These are phyloP conservation scores for Phytophthora pini DNA, from an alignment of 352 stramenopile species.

Conservation along the genomic window DNA sequence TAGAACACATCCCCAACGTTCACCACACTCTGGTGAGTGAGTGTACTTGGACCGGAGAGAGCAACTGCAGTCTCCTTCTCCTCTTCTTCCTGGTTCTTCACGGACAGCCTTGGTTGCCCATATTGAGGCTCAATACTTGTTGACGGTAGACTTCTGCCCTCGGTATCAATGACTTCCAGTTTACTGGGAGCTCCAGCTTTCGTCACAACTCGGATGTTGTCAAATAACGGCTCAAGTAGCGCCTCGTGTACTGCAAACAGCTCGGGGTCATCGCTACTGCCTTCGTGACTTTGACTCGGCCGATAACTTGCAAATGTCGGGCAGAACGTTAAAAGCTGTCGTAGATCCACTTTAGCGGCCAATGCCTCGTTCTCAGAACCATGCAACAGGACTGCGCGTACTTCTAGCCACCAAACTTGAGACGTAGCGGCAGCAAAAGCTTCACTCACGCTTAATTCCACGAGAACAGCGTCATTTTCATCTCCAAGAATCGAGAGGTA, in stretches of 20 bases:
- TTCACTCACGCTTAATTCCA: constrained; percentile 62
- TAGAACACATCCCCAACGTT: constrained; percentile 58
- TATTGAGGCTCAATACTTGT: constrained; percentile 5
- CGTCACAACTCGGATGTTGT: constrained; percentile 23
- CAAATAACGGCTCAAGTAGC: constrained; percentile 54
- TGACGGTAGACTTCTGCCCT: constrained; percentile 10
- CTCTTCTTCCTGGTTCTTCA: constrained; percentile 11
- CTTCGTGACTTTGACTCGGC: constrained; percentile 46
- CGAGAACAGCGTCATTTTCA: constrained; percentile 14
- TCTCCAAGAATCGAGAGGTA: constrained; percentile 26
- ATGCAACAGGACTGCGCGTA: constrained; percentile 43
- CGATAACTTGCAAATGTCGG: constrained; percentile 58
- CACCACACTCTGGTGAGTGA: constrained; percentile 63
- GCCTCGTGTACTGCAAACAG: constrained; percentile 63
- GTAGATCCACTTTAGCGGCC: constrained; percentile 42
- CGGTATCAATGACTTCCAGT: constrained; percentile 21
- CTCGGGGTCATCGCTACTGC: constrained; percentile 28
- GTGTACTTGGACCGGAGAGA: constrained; percentile 26
- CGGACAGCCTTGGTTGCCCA: constrained; percentile 6
- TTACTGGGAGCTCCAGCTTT: constrained; percentile 1
- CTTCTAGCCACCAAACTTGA: constrained; percentile 70
- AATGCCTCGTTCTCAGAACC: constrained; percentile 19
- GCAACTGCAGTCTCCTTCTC: not conserved
- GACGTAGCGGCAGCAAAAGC: constrained; percentile 55
- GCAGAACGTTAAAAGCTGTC: constrained; percentile 44